Base-by-base conservation (phyloP, 2,329 filamentous ascomycete genomes). In the Monosporascus sp. region DNA sequence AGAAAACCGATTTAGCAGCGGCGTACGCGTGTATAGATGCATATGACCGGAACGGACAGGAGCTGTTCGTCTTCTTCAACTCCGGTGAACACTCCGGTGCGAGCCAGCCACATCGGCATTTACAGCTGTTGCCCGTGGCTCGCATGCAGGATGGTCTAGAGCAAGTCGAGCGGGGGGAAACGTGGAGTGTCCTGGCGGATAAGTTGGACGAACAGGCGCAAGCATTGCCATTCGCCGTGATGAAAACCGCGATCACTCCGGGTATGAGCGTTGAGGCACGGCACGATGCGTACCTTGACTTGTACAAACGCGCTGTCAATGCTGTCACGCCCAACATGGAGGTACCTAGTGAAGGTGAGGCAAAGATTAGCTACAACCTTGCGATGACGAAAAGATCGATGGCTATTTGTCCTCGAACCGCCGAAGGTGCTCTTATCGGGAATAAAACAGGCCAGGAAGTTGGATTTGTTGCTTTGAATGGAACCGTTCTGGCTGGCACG, bases 31-130 rank as follows among this genome's bases (percentile, higher is more conserved):
- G 86, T 60, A 72, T 89, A 54, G 71, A 76, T 52, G 79, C 81
- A 3, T 87, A 85, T 68, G 63, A 55, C 18, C 51, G 55, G 2
- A 49, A 57, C 1, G 57, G 52, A 17, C 54, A 65, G 25, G 76
- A 77, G 27, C 67, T 88, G 2, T 87, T 80, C 59, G 83, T 79
- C 1, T 88, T 88, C 64, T 89, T 87, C 76, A 90, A 90, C 68
- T 85, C 81, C 35, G 87, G 87, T 2, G 67, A 76, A 11, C 77
- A 86, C 62, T 88, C 85, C 5, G 87, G 87, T 3, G 86, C 87
- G 1, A 87, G 83, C 58, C 87, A 90, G 65, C 80, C 86, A 14
- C 87, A 90, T 64, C 71, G 87, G 4, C 87, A 90, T 62, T 68
- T 90, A 25, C 87, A 90, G 67, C 77, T 90, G n/a, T 69, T 90